These are phyloP conservation scores for Alnus rubra DNA, from an alignment of 306 rosid species.

Conservation along the genomic window DNA sequence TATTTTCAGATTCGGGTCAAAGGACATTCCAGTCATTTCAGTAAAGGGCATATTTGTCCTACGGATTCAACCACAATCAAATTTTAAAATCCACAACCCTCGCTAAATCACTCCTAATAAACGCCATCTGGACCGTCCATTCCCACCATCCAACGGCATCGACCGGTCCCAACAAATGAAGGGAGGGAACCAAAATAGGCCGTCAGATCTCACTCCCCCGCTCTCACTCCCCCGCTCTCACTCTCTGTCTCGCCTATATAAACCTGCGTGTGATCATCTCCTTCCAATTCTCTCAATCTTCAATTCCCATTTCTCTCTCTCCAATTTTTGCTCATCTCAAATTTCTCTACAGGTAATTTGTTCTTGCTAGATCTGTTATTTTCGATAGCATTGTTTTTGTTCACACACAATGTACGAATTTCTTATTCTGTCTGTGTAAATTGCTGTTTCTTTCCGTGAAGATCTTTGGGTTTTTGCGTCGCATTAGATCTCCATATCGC, in stretches of 20 bases:
- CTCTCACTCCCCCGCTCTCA: neutral
- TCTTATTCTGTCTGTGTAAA: neutral
- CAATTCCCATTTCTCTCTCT: neutral
- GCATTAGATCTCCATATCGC: neutral
- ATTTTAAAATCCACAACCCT: neutral
- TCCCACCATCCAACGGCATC: constrained; percentile 35
- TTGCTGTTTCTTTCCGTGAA: neutral
- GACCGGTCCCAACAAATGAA: constrained; percentile 6
- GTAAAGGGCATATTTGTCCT: constrained; percentile 34
- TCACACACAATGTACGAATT: neutral
- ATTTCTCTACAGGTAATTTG: constrained; percentile 22
- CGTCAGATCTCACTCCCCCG: constrained; percentile 23
- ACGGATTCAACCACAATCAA: neutral
- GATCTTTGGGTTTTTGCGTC: neutral
- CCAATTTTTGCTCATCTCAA: constrained; percentile 1
- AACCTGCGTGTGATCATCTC: neutral
- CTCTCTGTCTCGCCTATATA: constrained; percentile 31
- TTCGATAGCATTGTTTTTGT: neutral
- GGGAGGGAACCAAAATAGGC: constrained; percentile 42
- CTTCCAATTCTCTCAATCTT: neutral
- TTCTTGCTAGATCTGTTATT: too few species aligned
- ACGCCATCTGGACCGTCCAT: constrained; percentile 38
- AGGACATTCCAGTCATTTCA: constrained; percentile 42
- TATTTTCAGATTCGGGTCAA: neutral
- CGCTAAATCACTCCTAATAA: neutral